Base-by-base conservation (phyloP, 2,329 filamentous ascomycete genomes). In the Sarocladiaceae sp. region DNA sequence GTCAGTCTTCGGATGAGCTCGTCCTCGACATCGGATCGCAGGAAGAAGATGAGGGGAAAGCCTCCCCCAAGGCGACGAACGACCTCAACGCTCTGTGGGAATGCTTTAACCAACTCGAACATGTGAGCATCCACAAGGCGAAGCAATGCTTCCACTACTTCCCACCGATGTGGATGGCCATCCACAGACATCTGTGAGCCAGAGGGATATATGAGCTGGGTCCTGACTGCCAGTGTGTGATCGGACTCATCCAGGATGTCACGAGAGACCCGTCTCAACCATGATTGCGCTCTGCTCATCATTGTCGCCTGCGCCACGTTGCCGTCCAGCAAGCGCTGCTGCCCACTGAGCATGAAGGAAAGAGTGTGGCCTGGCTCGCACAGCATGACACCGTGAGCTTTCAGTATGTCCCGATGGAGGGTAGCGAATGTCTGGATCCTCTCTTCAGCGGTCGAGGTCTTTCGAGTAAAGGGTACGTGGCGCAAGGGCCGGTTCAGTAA, bases 201-300 rank as follows among this genome's bases (percentile, higher is more conserved):
- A 5, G 68, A 70, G 0, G 76, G 75, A 34, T 81, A 81, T 3
- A 80, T 76, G 0, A 82, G 57, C 47, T 82, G 75, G 0, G 73
- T 78, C 26, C 69, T 71, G 0, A 72, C 66, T 0, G 70, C 69
- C 0, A 82, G 56, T 0, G 72, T 79, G 31, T 72, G 66, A 48
- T 81, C 77, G 2, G 70, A 82, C 52, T 86, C 82, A 48, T 86
- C 82, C 0, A 86, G 59, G 0, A 86, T 65, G 52, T 87, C 82
- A 0, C 81, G 69, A 3, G 69, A 74, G 2, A 63, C 53, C 0
- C 48, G 47, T 2, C 73, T 62, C 5, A 85, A 55, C 64, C 72
- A 77, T 0, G 56, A 47, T 21, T 83, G 75, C 0, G 68, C 65
- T 0, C 58, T 55, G 2, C 82, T 61, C 69, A 85, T 76, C 1